Evolutionary conservation across 1,284 basidiomycete genomes (phyloP).

Genomic region (Vanrija pseudolonga): DNA sequence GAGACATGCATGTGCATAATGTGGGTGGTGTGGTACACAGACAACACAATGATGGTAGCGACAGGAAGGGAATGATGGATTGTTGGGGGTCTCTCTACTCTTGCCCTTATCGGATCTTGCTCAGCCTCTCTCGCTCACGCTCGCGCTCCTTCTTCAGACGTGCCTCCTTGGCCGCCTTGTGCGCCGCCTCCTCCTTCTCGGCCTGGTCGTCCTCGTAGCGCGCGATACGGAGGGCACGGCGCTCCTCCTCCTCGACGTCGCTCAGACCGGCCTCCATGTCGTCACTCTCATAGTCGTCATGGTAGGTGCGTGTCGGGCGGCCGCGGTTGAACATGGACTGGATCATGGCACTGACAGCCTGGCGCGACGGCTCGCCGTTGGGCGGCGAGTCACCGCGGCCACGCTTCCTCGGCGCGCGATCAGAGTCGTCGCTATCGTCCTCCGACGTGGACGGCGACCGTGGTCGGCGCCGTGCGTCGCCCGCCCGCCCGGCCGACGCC

Average conservation of each 20-base stretch:
- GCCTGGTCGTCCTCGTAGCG: slow-evolving; percentile 39
- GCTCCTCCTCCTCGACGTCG: slow-evolving; percentile 42
- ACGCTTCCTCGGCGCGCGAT: slow-evolving; percentile 8
- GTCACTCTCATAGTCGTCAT: slow-evolving; percentile 20
- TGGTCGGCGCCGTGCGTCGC: slow-evolving; percentile 1
- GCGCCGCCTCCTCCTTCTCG: slow-evolving; percentile 36
- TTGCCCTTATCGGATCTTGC: too few relatives aligned
- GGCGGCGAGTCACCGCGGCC: slow-evolving; percentile 1
- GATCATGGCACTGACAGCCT: slow-evolving; percentile 15
- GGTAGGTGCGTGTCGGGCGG: slow-evolving; percentile 14
- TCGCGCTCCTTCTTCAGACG: slow-evolving; percentile 17
- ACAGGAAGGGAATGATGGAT: not conserved
- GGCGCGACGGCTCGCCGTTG: slow-evolving; percentile 6
- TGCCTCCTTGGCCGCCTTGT: slow-evolving; percentile 28
- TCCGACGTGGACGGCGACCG: slow-evolving; percentile 3
- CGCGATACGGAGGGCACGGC: slow-evolving; percentile 33
- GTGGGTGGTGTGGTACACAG: not conserved
- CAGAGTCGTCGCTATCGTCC: slow-evolving; percentile 7
- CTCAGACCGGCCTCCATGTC: slow-evolving; percentile 46
- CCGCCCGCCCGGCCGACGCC: not conserved
- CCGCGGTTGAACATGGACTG: slow-evolving; percentile 17
- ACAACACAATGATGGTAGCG: too few relatives aligned
- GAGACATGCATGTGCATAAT: not conserved
- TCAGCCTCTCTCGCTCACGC: slow-evolving; percentile 1
- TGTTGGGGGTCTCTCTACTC: not conserved